phyloP scores from a whole-genome alignment of 2,329 filamentous ascomycete genomes.

The Phoma sp. region DNA sequence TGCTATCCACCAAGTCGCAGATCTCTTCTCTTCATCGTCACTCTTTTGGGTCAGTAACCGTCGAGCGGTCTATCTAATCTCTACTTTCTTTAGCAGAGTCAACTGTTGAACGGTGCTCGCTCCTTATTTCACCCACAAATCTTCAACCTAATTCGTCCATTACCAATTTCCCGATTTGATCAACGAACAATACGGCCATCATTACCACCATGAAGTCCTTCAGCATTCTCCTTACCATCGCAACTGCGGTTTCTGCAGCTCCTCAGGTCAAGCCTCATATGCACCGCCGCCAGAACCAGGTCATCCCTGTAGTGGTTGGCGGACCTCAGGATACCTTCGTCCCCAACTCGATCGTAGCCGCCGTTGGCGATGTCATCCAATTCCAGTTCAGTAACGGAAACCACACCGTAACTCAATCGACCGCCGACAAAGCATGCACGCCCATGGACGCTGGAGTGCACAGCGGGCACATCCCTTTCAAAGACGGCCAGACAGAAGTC shows the following conservation, averaged over 20 bases:
- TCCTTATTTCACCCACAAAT: conserved; percentile 3
- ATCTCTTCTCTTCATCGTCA: conserved; percentile 19
- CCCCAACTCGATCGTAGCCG: conserved; percentile 35
- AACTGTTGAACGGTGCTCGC: conserved; percentile 35
- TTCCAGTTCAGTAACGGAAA: conserved; percentile 43
- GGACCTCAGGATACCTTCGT: conserved; percentile 38
- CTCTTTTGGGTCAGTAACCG: conserved; percentile 30
- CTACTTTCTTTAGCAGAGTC: conserved; percentile 12
- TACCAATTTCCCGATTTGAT: background rate
- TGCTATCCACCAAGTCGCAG: conserved; percentile 5
- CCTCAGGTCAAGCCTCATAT: conserved; percentile 28
- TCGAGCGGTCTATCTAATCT: conserved; percentile 31
- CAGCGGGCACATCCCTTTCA: conserved; percentile 39
- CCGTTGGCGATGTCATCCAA: conserved; percentile 39
- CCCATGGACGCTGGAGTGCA: conserved; percentile 37
- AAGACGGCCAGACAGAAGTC: conserved; percentile 36
- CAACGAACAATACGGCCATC: background rate
- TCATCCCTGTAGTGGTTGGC: conserved; percentile 40
- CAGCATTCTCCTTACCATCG: conserved; percentile 18
- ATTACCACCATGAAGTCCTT: conserved; percentile 24
- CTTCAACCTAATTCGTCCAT: conserved; percentile 1
- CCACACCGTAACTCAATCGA: conserved; percentile 41
- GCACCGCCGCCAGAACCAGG: conserved; percentile 28
- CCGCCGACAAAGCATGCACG: conserved; percentile 32
- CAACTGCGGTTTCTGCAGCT: conserved; percentile 21